Conservation (phyloP, 2,329 filamentous ascomycete genomes). For the Colletotrichum sp. region DNA sequence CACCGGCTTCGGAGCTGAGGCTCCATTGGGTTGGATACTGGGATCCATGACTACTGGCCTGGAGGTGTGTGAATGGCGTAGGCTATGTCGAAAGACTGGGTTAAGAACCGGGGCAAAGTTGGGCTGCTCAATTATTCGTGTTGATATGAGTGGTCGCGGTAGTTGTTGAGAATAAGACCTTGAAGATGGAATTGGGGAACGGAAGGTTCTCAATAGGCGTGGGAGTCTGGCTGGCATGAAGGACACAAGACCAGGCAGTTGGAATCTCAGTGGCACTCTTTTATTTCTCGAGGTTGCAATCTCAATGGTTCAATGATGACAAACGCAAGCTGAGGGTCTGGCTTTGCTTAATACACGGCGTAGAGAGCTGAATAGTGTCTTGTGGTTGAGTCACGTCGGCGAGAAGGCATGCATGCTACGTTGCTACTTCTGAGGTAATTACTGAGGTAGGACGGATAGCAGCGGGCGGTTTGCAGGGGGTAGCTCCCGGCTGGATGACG, state of each 20-base stretch:
- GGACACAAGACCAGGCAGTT: neutral
- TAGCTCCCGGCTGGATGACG: neutral
- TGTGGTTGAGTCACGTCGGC: slow-evolving; percentile 16
- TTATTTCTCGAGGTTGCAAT: neutral
- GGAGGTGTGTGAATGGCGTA: neutral
- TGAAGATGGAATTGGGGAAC: neutral
- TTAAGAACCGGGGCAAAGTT: neutral
- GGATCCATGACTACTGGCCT: neutral
- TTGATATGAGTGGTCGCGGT: neutral
- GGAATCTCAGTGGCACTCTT: neutral
- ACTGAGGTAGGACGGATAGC: neutral
- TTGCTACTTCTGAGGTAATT: slow-evolving; percentile 6
- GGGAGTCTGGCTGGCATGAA: slow-evolving; percentile 19
- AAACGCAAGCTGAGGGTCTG: neutral
- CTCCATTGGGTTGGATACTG: slow-evolving; percentile 35
- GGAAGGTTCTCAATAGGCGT: slow-evolving; percentile 13
- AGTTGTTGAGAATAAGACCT: neutral
- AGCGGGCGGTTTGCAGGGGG: neutral
- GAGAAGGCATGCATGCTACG: neutral
- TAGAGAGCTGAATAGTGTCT: neutral
- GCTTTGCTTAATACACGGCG: neutral
- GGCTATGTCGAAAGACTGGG: neutral
- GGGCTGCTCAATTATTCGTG: neutral
- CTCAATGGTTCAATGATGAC: neutral
- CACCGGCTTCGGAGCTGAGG: slow-evolving; percentile 38